Percentiles rank a stretch among this genome's conserved stretches.
phyloP scores from a whole-genome alignment of 371 early-diverging fungal species.

The Entomophthora muscae region DNA sequence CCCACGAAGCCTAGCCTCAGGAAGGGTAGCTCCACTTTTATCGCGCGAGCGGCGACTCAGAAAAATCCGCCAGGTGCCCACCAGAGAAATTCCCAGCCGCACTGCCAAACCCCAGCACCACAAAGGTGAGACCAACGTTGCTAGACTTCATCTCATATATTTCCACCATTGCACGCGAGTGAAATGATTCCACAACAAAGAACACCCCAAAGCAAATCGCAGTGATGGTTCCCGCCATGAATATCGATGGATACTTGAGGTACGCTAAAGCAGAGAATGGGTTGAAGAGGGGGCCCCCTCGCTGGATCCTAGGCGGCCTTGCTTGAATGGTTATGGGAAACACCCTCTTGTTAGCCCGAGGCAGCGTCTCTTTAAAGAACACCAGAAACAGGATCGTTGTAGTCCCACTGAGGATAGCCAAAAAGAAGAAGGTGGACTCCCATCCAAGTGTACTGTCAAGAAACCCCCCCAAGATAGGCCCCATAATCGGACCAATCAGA shows the following conservation, averaged over 20 bases:
- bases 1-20: slow-evolving; percentile 18
- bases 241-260: slow-evolving; percentile 22
- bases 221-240: slow-evolving; percentile 24
- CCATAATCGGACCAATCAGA: slow-evolving; percentile 29
- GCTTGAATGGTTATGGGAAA: not conserved
- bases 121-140: slow-evolving; percentile 22
- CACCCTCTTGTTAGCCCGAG: not conserved
- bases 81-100: slow-evolving; percentile 22
- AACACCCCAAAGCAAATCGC: slow-evolving; percentile 30
- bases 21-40: not conserved
- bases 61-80: slow-evolving; percentile 21
- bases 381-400: slow-evolving; percentile 17
- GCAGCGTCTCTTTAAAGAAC: slow-evolving; percentile 51
- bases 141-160: slow-evolving; percentile 18
- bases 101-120: slow-evolving; percentile 27
- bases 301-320: slow-evolving; percentile 6
- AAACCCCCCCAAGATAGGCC: slow-evolving; percentile 24
- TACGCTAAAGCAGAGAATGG: slow-evolving; percentile 20
- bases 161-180: slow-evolving; percentile 16
- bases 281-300: slow-evolving; percentile 6
- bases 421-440: slow-evolving; percentile 41
- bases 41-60: not conserved
- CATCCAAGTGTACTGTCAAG: slow-evolving; percentile 32
- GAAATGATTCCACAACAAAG: slow-evolving; percentile 23
- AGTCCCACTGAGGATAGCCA: slow-evolving; percentile 27